Percentiles rank a stretch among this genome's conserved stretches.
Evolutionary conservation across 208 protist species (phyloP).

Genomic region (Wallacemonas sp.): DNA sequence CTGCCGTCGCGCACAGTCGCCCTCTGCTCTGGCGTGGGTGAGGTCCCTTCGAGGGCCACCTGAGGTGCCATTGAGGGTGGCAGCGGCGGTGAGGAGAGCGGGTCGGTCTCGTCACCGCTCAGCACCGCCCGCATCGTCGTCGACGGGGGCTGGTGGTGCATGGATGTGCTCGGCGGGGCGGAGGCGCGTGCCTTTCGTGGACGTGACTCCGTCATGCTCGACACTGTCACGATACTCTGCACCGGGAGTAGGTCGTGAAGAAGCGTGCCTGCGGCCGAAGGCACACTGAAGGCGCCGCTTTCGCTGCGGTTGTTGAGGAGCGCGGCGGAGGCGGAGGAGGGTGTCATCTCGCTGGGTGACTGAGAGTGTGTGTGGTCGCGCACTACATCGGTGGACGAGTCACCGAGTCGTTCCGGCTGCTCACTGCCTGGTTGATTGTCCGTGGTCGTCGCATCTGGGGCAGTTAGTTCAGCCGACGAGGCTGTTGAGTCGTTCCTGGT

Average conservation of each 20-base stretch:
- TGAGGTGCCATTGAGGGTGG: slow-evolving; percentile 6
- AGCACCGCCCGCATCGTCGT: neutral
- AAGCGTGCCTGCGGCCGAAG: neutral
- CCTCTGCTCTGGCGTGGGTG: neutral
- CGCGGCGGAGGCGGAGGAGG: too few relatives aligned
- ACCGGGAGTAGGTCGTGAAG: slow-evolving; percentile 1
- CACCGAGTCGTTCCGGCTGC: too few relatives aligned
- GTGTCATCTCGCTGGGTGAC: too few relatives aligned
- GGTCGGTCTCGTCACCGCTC: slow-evolving; percentile 6
- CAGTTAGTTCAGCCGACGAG: too few relatives aligned
- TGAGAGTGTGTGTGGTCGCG: neutral
- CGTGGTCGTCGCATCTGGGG: too few relatives aligned
- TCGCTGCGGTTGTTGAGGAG: neutral
- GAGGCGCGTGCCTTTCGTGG: slow-evolving; percentile 7
- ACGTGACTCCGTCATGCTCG: slow-evolving; percentile 5
- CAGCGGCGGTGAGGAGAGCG: slow-evolving; percentile 4
- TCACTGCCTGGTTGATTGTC: too few relatives aligned
- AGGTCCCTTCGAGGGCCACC: neutral
- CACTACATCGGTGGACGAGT: too few relatives aligned
- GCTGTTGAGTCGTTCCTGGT: too few relatives aligned
- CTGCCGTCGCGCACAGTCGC: neutral
- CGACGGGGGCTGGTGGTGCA: neutral
- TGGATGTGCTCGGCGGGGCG: neutral
- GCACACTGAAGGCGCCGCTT: neutral
- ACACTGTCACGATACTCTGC: slow-evolving; percentile 5